Base-by-base conservation (phyloP, 1,284 basidiomycete species). In the Sporisorium scitamineum region DNA sequence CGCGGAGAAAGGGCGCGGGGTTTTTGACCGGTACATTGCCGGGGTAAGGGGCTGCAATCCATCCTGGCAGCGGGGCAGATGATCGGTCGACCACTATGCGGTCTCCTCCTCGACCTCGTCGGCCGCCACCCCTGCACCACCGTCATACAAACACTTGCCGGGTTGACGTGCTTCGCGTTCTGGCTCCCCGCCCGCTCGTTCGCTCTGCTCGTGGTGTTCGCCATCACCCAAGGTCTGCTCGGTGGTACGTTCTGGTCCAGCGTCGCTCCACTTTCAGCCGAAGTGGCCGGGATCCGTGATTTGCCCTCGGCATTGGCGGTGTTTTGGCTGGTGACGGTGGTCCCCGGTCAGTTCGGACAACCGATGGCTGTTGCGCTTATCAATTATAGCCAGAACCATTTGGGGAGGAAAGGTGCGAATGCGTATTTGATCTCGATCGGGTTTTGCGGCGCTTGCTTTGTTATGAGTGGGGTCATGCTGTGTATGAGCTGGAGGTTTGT, bases 11-110 rank as follows among this genome's bases (percentile, higher is more conserved):
- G 31, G 22, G 27, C 54, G 42, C 61, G 61, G 61, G 39, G 56
- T 54, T 54, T 53, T 65, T 42, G 39, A 59, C 29, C 62, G 52
- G 62, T 34, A 14, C 18, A 37, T 54, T 41, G 32, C 55, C 32
- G 55, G 54, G 10, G 8, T 34, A 34, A 34, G 13, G 34, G 34
- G 5, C 66, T 88, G 18, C 87, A 87, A 67, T 85, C 86, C 22
- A 85, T 87, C 64, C 80, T 87, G 2, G 81, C 87, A 10, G 87
- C 87, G 8, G 87, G 86, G 0, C 87, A 87, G 75, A 85, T 87
- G 78, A 74, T 88, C 32, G 87, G 87, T 1, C 85, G 87, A 34
- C 87, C 87, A 0, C 24, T 85, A 13, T 85, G 82, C 67, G 87
- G 87, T 3, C 76, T 83, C n/a, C 57, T 78, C 24, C 80, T 87